phyloP scores from a whole-genome alignment of 2,329 filamentous ascomycete species.

The Botrytis aclada region DNA sequence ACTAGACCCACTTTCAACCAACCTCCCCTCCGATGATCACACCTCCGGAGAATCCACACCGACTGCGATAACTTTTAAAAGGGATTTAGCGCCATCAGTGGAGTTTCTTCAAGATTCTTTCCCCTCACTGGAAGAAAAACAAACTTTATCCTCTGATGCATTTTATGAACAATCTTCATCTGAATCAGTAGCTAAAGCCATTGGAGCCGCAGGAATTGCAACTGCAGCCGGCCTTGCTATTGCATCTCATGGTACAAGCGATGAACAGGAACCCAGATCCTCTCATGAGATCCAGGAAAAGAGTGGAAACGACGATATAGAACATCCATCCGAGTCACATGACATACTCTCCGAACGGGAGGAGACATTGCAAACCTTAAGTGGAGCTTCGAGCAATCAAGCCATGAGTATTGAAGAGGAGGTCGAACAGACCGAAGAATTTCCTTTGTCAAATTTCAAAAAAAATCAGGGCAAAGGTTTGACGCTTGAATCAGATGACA shows the following conservation, averaged over 20 bases:
- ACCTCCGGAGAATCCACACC: conserved; percentile 68
- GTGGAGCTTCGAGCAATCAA: conserved; percentile 17
- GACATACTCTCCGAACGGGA: conserved; percentile 22
- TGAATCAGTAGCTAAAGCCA: conserved; percentile 24
- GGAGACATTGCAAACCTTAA: conserved; percentile 24
- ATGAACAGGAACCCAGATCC: conserved; percentile 43
- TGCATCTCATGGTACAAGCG: conserved; percentile 33
- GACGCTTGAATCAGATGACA: conserved; percentile 21
- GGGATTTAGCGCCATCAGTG: conserved; percentile 36
- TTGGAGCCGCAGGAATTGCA: conserved; percentile 24
- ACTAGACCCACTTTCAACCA: conserved; percentile 39
- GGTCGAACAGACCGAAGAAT: conserved; percentile 27
- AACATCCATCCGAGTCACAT: conserved; percentile 9
- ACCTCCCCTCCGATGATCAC: conserved; percentile 43
- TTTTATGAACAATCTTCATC: conserved; percentile 11
- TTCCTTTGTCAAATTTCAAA: conserved; percentile 34
- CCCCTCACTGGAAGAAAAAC: conserved; percentile 6
- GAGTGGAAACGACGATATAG: conserved; percentile 20
- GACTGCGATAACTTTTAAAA: conserved; percentile 45
- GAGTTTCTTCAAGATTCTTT: conserved; percentile 18
- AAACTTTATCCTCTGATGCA: conserved; percentile 14
- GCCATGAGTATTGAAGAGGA: conserved; percentile 16
- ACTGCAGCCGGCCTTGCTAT: conserved; percentile 29
- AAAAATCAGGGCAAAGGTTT: conserved; percentile 35
- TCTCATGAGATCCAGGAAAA: conserved; percentile 29